These are phyloP conservation scores for Coleophoma crateriformis DNA, from an alignment of 2,329 filamentous ascomycete species.

Conservation along the genomic window DNA sequence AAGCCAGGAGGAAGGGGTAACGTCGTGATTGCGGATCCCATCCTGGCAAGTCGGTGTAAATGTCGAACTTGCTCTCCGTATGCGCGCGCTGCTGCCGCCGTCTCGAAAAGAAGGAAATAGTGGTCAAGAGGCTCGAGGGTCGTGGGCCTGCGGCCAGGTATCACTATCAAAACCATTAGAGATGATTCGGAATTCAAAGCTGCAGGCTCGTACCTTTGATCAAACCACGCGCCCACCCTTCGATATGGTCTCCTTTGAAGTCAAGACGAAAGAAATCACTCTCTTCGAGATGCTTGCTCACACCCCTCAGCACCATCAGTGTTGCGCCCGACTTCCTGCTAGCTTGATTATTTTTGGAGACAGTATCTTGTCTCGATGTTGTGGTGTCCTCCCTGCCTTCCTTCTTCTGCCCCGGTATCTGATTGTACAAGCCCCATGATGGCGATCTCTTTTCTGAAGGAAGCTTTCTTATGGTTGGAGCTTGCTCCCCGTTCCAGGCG, in stretches of 20 bases:
- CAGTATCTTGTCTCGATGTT: background rate
- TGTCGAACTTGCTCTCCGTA: conserved; percentile 52
- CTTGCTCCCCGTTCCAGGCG: conserved; percentile 8
- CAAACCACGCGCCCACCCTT: conserved; percentile 62
- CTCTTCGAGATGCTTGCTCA: conserved; percentile 53
- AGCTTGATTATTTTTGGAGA: background rate
- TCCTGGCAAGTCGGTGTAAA: conserved; percentile 41
- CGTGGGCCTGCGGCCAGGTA: conserved; percentile 57
- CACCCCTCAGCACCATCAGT: conserved; percentile 50
- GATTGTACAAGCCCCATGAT: no score
- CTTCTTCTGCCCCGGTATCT: background rate
- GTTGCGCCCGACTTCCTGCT: background rate
- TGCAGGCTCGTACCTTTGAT: conserved; percentile 38
- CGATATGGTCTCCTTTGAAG: conserved; percentile 56
- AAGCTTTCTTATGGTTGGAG: no score
- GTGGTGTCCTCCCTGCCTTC: background rate
- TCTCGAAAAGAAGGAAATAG: conserved; percentile 67
- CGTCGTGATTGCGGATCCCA: conserved; percentile 29
- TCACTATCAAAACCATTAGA: conserved; percentile 34
- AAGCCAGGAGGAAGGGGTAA: conserved; percentile 35
- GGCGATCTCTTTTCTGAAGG: no score
- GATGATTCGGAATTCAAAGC: background rate
- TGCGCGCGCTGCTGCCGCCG: conserved; percentile 47
- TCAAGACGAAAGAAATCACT: conserved; percentile 68
- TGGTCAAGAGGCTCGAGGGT: conserved; percentile 58